A percentile compares a stretch with the other conserved stretches of the same genome.
phyloP scores from a whole-genome alignment of 257 asterid species.

The Plantago elongata region DNA sequence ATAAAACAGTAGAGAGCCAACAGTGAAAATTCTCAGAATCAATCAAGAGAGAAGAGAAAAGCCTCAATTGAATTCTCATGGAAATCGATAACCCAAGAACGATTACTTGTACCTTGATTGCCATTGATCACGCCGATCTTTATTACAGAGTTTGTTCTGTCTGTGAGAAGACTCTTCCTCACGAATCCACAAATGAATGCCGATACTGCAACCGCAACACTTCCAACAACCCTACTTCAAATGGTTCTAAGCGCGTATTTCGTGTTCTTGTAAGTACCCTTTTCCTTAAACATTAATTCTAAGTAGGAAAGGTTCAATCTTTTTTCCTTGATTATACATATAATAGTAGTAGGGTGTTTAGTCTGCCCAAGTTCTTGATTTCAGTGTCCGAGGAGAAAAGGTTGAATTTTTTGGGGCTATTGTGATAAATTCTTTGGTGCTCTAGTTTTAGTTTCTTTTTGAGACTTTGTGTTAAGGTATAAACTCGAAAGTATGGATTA shows the following conservation, averaged over 20 bases:
- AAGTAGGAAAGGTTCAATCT: too few species aligned
- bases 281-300: too few species aligned
- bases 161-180: constrained; percentile 66
- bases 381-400: not conserved
- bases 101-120: constrained; percentile 49
- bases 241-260: constrained; percentile 65
- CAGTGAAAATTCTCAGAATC: not conserved
- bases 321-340: too few species aligned
- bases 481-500: too few species aligned
- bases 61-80: constrained; percentile 18
- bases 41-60: constrained; percentile 22
- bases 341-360: too few species aligned
- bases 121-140: constrained; percentile 50
- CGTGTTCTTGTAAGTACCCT: constrained; percentile 61
- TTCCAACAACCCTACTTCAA: constrained; percentile 34
- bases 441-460: not conserved
- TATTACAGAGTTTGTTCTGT: constrained; percentile 61
- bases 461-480: not conserved
- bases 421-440: not conserved
- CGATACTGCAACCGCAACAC: constrained; percentile 42
- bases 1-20: too few species aligned
- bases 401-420: not conserved
- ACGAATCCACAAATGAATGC: constrained; percentile 35
- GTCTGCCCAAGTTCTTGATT: not conserved
- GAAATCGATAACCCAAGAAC: constrained; percentile 46